A percentile compares a stretch with the other conserved stretches of the same genome.
Evolutionary conservation across 768 basidiomycete species (phyloP).

Genomic region (Boletus tomentosulus): DNA sequence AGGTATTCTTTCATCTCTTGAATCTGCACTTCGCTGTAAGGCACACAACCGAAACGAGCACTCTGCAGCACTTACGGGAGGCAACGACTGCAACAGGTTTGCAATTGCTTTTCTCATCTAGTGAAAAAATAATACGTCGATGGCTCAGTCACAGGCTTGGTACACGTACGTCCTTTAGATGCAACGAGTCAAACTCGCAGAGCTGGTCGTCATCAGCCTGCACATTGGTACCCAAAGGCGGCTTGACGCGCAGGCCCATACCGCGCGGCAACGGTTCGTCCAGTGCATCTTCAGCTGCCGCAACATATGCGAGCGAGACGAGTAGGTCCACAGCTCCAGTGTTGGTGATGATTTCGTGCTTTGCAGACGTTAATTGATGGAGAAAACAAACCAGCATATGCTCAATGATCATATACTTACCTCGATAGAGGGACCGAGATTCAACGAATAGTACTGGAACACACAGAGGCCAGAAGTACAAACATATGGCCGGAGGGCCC

Average conservation of each 20-base stretch:
- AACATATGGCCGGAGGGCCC: not conserved
- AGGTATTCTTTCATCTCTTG: not conserved
- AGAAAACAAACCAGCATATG: not conserved
- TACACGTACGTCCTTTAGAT: not conserved
- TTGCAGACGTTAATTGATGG: not conserved
- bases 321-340: not conserved
- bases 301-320: not conserved
- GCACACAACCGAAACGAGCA: not conserved
- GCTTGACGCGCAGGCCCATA: not conserved
- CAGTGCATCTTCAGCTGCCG: not conserved
- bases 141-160: not conserved
- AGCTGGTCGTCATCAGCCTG: not conserved
- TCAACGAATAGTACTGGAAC: not conserved
- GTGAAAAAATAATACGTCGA: not conserved
- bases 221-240: not conserved
- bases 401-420: not conserved
- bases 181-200: not conserved
- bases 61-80: not conserved
- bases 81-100: not conserved
- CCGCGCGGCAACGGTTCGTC: not conserved
- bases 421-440: not conserved
- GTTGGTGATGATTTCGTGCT: not conserved
- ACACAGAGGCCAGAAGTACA: not conserved
- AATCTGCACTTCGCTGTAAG: not conserved
- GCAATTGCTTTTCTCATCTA: not conserved